Base-by-base conservation (phyloP, 768 basidiomycete genomes). In the Tephrocybe sp. region DNA sequence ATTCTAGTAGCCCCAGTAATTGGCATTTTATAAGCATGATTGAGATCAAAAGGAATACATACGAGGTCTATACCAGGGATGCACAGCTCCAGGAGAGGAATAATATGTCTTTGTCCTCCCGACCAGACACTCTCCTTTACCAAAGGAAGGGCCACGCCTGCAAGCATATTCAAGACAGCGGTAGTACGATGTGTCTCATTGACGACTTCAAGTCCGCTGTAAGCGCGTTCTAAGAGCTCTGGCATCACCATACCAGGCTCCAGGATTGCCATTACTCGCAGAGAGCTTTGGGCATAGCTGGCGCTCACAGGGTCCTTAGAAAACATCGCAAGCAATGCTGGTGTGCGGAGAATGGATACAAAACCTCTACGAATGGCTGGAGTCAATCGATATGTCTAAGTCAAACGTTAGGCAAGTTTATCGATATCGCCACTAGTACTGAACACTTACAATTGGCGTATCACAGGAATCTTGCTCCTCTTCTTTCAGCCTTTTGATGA, bases 171-270 rank as follows among this genome's bases (percentile, higher is more conserved):
- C 38, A 97, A 74, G 9, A 92, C 91, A 1, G 94, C 90, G 2
- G 92, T 93, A 3, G 94, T 97, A 33, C 94, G 75, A 64, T 97
- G 92, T 0, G 95, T 98, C 74, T 97, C 94, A 55, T 94, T 94
- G 15, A 97, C 80, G 10, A 86, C 84, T 63, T 97, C 93, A n/a
- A 98, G 72, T 0, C 93, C 93, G 30, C 88, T 79, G 54, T 95
- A 93, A 1, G 92, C 91, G 24, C 94, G 82, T 60, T 97, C 94
- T 19, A 98, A 75, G 11, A 97, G 73, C 34, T 92, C 86, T 2
- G 94, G 94, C 84, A 98, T 88, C 57, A 97, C 78, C 27, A 95
- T 69, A 15, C 76, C 73, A 0, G 95, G 91, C 59, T 97, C 93
- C 6, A 92, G 73, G 47, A 87, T 71, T 1, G 89, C 83, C 69